Conservation (phyloP, 345 rosid species). For the Camelina hispida region DNA sequence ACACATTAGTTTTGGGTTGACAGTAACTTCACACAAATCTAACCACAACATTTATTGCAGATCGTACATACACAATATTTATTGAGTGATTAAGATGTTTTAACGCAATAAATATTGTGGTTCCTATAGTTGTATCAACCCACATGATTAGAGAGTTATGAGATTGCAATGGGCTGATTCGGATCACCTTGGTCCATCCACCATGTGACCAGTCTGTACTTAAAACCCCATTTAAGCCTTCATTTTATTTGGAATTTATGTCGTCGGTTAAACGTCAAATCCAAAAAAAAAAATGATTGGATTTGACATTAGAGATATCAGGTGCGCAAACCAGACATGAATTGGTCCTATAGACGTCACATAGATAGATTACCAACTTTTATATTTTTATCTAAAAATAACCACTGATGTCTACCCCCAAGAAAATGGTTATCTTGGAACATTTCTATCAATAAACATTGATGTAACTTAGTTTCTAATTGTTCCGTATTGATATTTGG, state of each 20-base stretch:
- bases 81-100: not conserved
- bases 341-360: not conserved
- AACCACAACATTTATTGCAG: constrained; percentile 14
- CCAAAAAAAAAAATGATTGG: not conserved
- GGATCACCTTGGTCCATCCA: constrained; percentile 7
- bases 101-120: not conserved
- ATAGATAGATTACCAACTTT: not conserved
- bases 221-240: no score
- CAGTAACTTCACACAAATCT: not conserved
- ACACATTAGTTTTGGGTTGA: no score
- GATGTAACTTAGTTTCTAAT: no score
- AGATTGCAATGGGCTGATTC: not conserved
- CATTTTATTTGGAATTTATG: not conserved
- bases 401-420: not conserved
- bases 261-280: constrained; percentile 1
- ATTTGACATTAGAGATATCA: not conserved
- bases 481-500: no score
- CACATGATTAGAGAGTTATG: constrained; percentile 6
- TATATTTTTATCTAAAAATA: not conserved
- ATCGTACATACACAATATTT: not conserved
- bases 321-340: not conserved
- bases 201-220: not conserved
- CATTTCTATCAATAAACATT: no score
- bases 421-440: no score
- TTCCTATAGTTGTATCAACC: not conserved